A percentile compares a stretch with the other conserved stretches of the same genome.
Conservation (phyloP, 2,329 filamentous ascomycete genomes). For the Ophioceras dolichostomum region DNA sequence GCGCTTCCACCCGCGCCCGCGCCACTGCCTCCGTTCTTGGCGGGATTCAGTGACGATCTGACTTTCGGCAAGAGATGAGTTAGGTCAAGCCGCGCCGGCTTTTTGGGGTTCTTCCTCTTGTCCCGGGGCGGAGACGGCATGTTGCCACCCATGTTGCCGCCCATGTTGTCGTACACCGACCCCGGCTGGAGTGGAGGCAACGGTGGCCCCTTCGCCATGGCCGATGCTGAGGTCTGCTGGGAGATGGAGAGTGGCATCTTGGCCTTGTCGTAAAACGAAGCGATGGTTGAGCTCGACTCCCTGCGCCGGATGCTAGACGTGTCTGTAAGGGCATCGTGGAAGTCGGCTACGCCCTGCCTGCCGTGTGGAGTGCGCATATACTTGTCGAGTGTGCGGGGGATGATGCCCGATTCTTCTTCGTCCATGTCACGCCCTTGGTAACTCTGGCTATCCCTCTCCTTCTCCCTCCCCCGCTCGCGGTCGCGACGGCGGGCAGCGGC, state of each 20-base stretch:
- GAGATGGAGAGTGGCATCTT: conserved; percentile 44
- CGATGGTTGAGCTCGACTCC: conserved; percentile 41
- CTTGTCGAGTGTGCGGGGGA: conserved; percentile 20
- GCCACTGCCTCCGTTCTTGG: too few relatives aligned
- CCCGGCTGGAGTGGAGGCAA: conserved; percentile 25
- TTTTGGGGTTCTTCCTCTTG: conserved; percentile 34
- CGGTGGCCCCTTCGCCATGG: conserved; percentile 43
- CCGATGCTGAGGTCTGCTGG: conserved; percentile 45
- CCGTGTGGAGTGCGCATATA: conserved; percentile 4
- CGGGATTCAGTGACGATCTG: conserved; percentile 16
- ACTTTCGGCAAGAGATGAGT: conserved; percentile 26
- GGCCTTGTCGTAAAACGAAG: conserved; percentile 43
- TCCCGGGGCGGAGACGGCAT: conserved; percentile 11
- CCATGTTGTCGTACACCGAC: conserved; percentile 10
- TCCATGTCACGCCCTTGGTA: conserved; percentile 15
- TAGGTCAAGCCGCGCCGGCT: conserved; percentile 36
- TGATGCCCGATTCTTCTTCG: conserved; percentile 34
- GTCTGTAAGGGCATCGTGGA: conserved; percentile 21
- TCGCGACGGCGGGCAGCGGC: too few relatives aligned
- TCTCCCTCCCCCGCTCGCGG: conserved; percentile 11
- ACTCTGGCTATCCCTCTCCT: background rate
- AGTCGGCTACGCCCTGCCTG: conserved; percentile 11
- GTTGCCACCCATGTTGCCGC: conserved; percentile 32
- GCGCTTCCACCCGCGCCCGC: conserved; percentile 1
- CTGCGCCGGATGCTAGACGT: conserved; percentile 32